Evolutionary conservation across 208 protist species (phyloP), one percentile per base, ranked within the genome.

Genomic region (Leishmania tarentolae): DNA sequence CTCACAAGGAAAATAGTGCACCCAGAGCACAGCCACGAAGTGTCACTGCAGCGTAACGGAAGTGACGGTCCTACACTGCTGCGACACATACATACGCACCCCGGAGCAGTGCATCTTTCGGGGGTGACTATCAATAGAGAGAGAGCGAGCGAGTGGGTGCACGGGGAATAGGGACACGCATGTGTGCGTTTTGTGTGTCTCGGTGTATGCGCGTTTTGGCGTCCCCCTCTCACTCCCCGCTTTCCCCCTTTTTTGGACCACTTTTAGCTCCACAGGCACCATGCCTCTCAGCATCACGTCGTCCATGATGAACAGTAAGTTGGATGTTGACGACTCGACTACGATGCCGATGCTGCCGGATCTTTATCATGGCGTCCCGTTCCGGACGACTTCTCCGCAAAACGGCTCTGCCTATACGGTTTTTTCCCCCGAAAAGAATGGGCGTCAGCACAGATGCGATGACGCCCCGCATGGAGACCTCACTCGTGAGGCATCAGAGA

Each of bases 401-500:
- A 56, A 17, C 1, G 44, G 6, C 1, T 53, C 56, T 28, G 37
- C 28, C 31, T 52, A 44, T 52, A 42, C 35, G 61, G 63, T 28
- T 28, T 24, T 24, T 42, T 69, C 31, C 24, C 3, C 31, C 1
- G 63, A 65, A 7, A 15, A 17, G 9, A 44, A 46, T 13, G 59
- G 19, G 4, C 76, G 31, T 1, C 19, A 15, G 46, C 61, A 53
- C 11, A 28, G 17, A 21, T 63, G 44, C 42, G 40, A 28, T 72
- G 42, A 17, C 21, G 56, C 11, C 24, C 3, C 46, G 24, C 81
- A 61, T 44, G 76, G n/a, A 40, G 21, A 28, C 35, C 47, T 56
- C 69, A 7, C 46, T 40, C 40, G 53, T 65, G 83, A 91, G 63
- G 88, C 93, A 75, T 86, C 86, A 2, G 81, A 92, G 17, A 93